phyloP scores from a whole-genome alignment of 768 basidiomycete species.

The Suillus subaureus region DNA sequence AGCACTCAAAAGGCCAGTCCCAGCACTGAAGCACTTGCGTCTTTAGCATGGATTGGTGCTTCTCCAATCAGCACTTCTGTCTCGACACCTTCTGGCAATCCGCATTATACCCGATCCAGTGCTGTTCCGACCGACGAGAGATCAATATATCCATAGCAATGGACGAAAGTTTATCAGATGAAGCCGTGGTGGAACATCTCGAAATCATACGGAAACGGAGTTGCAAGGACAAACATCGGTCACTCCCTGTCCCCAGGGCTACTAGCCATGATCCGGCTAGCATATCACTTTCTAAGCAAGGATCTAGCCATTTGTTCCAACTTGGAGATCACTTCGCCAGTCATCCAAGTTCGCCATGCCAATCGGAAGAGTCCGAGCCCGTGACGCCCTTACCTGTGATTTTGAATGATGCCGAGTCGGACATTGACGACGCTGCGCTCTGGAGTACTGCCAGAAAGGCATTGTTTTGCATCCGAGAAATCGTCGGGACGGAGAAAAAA shows the following conservation, averaged over 20 bases:
- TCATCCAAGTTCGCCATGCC: too few species aligned
- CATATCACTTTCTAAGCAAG: background rate
- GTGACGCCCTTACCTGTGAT: constrained; percentile 3
- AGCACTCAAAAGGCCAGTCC: constrained; percentile 13
- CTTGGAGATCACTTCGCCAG: background rate
- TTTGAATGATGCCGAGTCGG: constrained; percentile 11
- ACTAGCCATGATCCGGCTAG: background rate
- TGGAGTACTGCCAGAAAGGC: constrained; percentile 44
- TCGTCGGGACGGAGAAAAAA: constrained; percentile 48
- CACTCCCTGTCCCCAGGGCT: background rate
- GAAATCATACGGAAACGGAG: constrained; percentile 43
- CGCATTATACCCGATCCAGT: constrained; percentile 7
- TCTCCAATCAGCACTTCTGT: constrained; percentile 9
- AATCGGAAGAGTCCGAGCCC: background rate
- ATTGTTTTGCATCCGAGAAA: constrained; percentile 49
- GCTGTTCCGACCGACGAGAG: constrained; percentile 36
- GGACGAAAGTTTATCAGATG: constrained; percentile 52
- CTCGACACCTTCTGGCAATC: background rate
- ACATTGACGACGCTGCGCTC: constrained; percentile 26
- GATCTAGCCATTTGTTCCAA: background rate
- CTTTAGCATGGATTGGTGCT: constrained; percentile 35
- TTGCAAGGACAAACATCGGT: background rate
- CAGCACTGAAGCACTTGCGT: constrained; percentile 32
- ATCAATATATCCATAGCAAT: constrained; percentile 48
- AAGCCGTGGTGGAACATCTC: constrained; percentile 48